phyloP scores from a whole-genome alignment of 768 basidiomycete genomes.

The Fomitopsis serialis region DNA sequence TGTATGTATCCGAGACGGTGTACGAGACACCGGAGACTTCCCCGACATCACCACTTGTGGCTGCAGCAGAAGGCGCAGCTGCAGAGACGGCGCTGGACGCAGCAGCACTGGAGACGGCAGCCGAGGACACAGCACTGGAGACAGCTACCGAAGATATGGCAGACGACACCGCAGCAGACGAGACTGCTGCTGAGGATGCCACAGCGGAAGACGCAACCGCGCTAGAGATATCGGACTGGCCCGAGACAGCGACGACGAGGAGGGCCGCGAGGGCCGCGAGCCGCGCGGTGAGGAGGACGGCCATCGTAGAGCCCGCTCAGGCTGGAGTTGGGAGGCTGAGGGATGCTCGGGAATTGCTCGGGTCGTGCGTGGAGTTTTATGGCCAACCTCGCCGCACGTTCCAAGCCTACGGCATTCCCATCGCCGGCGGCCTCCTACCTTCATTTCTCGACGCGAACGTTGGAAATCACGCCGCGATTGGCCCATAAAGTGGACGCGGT shows the following conservation, averaged over 20 bases:
- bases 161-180: not conserved
- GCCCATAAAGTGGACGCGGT: no score
- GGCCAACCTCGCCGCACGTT: not conserved
- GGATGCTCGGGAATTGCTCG: slow-evolving; percentile 1
- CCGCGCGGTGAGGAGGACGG: not conserved
- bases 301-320: not conserved
- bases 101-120: not conserved
- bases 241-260: slow-evolving; percentile 11
- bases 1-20: slow-evolving; percentile 1
- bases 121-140: slow-evolving; percentile 6
- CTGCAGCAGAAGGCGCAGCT: not conserved
- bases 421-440: not conserved
- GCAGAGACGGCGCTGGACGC: slow-evolving; percentile 4
- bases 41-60: slow-evolving; percentile 1
- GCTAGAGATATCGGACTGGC: not conserved
- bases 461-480: no score
- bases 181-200: not conserved
- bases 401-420: not conserved
- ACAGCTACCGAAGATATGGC: slow-evolving; percentile 7
- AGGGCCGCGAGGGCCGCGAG: slow-evolving; percentile 13
- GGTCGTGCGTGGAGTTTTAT: not conserved
- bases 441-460: not conserved
- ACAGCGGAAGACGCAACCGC: not conserved
- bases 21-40: slow-evolving; percentile 2
- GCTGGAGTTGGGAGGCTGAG: not conserved